Evolutionary conservation across 495 filamentous ascomycete species (phyloP).

Genomic region (Extremus antarcticus): DNA sequence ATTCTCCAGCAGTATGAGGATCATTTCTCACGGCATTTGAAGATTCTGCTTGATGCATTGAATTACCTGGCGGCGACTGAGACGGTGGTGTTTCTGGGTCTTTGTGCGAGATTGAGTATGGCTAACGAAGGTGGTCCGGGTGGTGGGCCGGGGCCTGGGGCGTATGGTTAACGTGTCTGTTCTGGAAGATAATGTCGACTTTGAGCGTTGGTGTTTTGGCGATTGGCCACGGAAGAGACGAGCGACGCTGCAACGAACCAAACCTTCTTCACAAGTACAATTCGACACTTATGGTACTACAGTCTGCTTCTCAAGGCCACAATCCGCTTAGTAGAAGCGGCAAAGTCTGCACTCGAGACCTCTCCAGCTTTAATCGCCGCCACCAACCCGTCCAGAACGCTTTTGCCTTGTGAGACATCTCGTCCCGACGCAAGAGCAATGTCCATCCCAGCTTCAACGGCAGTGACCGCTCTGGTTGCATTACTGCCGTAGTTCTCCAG

Average conservation of each 20-base stretch:
- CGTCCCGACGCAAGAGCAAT: not conserved
- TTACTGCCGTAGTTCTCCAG: not conserved
- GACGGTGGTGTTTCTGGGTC: constrained; percentile 81
- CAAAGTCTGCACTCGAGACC: not conserved
- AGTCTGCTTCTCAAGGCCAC: not conserved
- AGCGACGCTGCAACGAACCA: too few species aligned
- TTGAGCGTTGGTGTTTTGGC: not conserved
- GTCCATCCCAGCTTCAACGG: not conserved
- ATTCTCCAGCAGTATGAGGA: constrained; percentile 78
- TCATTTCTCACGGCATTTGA: constrained; percentile 81
- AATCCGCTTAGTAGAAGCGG: not conserved
- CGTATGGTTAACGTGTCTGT: not conserved
- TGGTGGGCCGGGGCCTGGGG: constrained; percentile 17
- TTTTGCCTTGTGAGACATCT: not conserved
- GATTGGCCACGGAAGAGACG: too few species aligned
- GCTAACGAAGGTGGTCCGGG: constrained; percentile 51
- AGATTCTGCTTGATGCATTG: constrained; percentile 81
- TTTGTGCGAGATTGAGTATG: constrained; percentile 67
- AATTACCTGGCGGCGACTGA: constrained; percentile 97
- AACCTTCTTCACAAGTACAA: too few species aligned
- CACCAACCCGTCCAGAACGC: not conserved
- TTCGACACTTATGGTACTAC: not conserved
- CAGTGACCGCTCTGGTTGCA: not conserved
- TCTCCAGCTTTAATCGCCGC: not conserved
- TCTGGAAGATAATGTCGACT: too few species aligned